Evolutionary conservation across 306 rosid species (phyloP).

Genomic region (Sindora glabra): DNA sequence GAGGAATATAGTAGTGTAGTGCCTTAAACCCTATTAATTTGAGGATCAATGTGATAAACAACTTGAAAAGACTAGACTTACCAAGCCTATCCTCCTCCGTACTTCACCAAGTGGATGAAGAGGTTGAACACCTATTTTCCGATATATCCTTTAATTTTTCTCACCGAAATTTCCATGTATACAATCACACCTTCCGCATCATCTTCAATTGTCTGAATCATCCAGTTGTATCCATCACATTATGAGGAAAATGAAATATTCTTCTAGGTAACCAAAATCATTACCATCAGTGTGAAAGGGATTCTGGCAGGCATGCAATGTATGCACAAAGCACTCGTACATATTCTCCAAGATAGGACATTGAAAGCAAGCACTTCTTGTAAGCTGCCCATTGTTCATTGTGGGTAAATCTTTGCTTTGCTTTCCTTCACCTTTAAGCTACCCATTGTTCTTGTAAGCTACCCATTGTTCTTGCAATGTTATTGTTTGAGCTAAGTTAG

Average conservation of each 20-base stretch:
- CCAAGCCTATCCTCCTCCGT: constrained; percentile 14
- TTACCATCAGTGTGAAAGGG: constrained; percentile 39
- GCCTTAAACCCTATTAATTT: constrained; percentile 34
- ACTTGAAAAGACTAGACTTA: constrained; percentile 35
- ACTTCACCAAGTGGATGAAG: neutral
- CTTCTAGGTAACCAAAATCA: constrained; percentile 35
- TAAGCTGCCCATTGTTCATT: neutral
- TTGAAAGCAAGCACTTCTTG: constrained; percentile 13
- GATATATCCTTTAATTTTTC: neutral
- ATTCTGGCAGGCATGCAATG: constrained; percentile 13
- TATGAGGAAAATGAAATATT: constrained; percentile 70
- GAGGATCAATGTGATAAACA: constrained; percentile 32
- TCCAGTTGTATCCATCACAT: constrained; percentile 59
- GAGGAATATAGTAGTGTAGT: constrained; percentile 27
- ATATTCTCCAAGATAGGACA: neutral
- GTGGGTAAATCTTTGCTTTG: neutral
- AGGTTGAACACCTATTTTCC: neutral
- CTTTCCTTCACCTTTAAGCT: too few species aligned
- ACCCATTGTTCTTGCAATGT: too few species aligned
- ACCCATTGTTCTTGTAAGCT: too few species aligned
- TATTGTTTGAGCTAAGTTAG: too few species aligned
- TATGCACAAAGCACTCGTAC: neutral
- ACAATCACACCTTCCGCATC: constrained; percentile 37
- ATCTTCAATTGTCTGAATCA: constrained; percentile 40
- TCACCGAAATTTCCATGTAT: constrained; percentile 4